Evolutionary conservation across 2,329 filamentous ascomycete species (phyloP), one percentile per base, ranked within the genome.

Genomic region (Metarhizium guizhouense): DNA sequence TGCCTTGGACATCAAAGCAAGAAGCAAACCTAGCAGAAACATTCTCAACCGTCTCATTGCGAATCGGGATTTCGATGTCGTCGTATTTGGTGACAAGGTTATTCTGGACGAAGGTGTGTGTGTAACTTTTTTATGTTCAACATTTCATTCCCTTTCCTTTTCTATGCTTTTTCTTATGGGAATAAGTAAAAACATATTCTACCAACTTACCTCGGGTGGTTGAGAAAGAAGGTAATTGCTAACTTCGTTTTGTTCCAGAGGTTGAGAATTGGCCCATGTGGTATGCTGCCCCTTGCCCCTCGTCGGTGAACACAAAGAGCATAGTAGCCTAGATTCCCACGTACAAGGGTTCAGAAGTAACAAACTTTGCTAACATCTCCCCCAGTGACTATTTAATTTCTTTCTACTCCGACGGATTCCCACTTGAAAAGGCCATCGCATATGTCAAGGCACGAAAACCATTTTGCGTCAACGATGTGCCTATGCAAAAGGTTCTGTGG

Each of bases 21-120:
- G 94, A 65, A 96, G 92, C 77, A 97, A 97, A 72, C 94, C 94
- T 1, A 96, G 93, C 67, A 83, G 95, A 62, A 97, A 96, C 67
- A 99, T 99, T 62, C 75, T 99, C 57, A 97, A 95, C 66, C 84
- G 92, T 52, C 79, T 99, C 20, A 93, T 96, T 61, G 84, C 88
- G 38, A 92, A 95, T 61, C 84, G 86, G 52, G 93, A 97, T 64
- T 97, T 99, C 66, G 93, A 99, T 65, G 92, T 97, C 29, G 87
- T 95, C 59, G 93, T 99, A 13, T 99, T 99, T 74, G 95, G 94
- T 51, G 94, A 99, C 75, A 99, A 99, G 73, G 93, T 96, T 47
- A 99, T 99, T 62, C 78, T 99, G 40, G 94, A 99, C 66, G 94
- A 99, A 81, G 81, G 82, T 83, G 63, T 63, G 77, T 67, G 45